These are phyloP conservation scores for Aspergillus viridinutans DNA, from an alignment of 2,329 filamentous ascomycete genomes.

Conservation along the genomic window DNA sequence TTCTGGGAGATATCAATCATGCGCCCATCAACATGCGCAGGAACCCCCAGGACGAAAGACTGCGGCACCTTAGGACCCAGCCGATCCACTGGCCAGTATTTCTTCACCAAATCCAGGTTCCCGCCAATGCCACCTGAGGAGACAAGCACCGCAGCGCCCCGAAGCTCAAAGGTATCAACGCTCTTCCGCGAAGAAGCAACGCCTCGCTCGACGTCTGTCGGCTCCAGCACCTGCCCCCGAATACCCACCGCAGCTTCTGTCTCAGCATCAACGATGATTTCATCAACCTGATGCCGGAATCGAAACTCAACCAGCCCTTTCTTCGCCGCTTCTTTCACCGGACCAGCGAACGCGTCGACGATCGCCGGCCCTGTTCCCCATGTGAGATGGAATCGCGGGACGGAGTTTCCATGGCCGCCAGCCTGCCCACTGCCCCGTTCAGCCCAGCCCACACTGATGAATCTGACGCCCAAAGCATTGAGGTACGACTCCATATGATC, in stretches of 20 bases:
- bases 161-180: constrained; percentile 51
- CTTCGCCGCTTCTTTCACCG: constrained; percentile 50
- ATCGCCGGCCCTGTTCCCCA: constrained; percentile 61
- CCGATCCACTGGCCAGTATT: constrained; percentile 55
- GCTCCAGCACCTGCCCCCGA: constrained; percentile 50
- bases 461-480: constrained; percentile 50
- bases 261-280: constrained; percentile 50
- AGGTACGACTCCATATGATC: constrained; percentile 58
- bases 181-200: constrained; percentile 46
- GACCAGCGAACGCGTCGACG: constrained; percentile 55
- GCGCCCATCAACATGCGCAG: constrained; percentile 60
- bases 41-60: constrained; percentile 57
- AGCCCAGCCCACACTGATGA: constrained; percentile 58
- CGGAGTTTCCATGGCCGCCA: constrained; percentile 58
- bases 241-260: constrained; percentile 53
- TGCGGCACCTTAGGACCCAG: constrained; percentile 55
- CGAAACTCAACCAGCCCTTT: constrained; percentile 53
- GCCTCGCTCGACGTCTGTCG: constrained; percentile 50
- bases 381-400: constrained; percentile 59
- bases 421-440: constrained; percentile 56
- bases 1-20: constrained; percentile 56
- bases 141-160: constrained; percentile 52
- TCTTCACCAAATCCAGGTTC: constrained; percentile 57
- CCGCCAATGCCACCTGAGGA: constrained; percentile 59
- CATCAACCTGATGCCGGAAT: constrained; percentile 56